phyloP scores from a whole-genome alignment of 441 rosid genomes.

The Melastoma candidum region DNA sequence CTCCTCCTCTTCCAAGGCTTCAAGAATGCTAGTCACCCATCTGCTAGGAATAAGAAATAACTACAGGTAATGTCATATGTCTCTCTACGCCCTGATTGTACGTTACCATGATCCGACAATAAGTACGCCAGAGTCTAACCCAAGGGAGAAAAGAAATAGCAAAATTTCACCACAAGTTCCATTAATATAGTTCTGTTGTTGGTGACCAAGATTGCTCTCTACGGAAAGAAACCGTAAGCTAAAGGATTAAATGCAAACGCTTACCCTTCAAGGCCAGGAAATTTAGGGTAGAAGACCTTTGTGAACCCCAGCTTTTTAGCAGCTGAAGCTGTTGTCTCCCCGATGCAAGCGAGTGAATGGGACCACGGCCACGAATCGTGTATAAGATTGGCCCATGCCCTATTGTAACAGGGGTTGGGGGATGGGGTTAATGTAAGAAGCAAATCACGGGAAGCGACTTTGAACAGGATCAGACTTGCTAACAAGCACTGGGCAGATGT shows the following conservation, averaged over 20 bases:
- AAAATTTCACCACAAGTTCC: too few species aligned
- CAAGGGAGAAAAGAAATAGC: too few species aligned
- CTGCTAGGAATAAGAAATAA: conserved; percentile 28
- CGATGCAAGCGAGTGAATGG: conserved; percentile 76
- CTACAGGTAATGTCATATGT: not conserved
- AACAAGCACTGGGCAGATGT: too few species aligned
- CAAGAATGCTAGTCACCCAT: conserved; percentile 74
- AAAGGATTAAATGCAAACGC: not conserved
- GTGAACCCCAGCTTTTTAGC: conserved; percentile 66
- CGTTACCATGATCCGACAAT: too few species aligned
- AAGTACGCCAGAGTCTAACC: too few species aligned
- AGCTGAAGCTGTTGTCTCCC: conserved; percentile 90
- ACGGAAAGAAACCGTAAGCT: not conserved
- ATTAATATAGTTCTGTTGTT: not conserved
- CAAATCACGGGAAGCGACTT: not conserved
- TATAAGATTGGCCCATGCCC: conserved; percentile 73
- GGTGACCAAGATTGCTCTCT: not conserved
- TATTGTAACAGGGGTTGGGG: conserved; percentile 23
- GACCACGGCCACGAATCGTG: conserved; percentile 44
- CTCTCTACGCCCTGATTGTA: too few species aligned
- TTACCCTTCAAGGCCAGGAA: conserved; percentile 94
- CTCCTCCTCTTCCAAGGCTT: conserved; percentile 50
- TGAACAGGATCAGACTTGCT: too few species aligned
- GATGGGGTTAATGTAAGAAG: not conserved
- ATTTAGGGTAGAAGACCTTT: conserved; percentile 60